Conservation (phyloP, 306 rosid genomes). For the Cucurbita pepo region DNA sequence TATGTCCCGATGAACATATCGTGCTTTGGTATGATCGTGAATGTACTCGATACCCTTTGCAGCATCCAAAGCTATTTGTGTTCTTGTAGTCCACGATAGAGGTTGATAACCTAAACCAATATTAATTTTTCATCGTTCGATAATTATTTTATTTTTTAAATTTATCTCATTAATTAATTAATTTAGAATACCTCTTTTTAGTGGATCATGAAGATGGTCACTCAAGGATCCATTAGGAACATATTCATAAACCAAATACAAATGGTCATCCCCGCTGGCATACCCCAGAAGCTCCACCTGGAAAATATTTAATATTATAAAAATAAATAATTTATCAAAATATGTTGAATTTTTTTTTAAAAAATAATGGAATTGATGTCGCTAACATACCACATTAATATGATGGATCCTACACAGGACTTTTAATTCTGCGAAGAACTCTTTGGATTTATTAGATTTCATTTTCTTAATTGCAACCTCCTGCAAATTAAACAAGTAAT, state of each 20-base stretch:
- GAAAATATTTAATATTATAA: background rate
- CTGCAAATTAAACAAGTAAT: slow-evolving; percentile 27
- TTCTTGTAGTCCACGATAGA: slow-evolving; percentile 72
- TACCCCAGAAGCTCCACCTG: slow-evolving; percentile 77
- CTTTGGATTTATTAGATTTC: slow-evolving; percentile 61
- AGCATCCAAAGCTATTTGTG: slow-evolving; percentile 67
- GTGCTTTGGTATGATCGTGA: slow-evolving; percentile 63
- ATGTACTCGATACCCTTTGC: slow-evolving; percentile 86
- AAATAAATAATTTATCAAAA: too few relatives aligned
- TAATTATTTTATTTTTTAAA: too few relatives aligned
- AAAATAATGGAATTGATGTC: background rate
- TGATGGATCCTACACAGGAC: slow-evolving; percentile 56
- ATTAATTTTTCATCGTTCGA: background rate
- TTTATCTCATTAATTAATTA: background rate
- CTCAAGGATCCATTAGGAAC: slow-evolving; percentile 63
- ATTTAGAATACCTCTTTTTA: slow-evolving; percentile 40
- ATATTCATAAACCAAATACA: slow-evolving; percentile 67
- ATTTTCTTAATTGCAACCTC: slow-evolving; percentile 79
- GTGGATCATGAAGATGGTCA: slow-evolving; percentile 67
- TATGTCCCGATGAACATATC: slow-evolving; percentile 74
- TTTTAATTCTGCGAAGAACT: slow-evolving; percentile 75
- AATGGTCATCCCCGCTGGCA: slow-evolving; percentile 78
- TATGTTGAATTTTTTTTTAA: too few relatives aligned
- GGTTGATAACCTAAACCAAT: slow-evolving; percentile 42
- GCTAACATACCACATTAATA: slow-evolving; percentile 36